Base-by-base conservation (phyloP, 768 basidiomycete genomes). In the Trametopsis cervina region DNA sequence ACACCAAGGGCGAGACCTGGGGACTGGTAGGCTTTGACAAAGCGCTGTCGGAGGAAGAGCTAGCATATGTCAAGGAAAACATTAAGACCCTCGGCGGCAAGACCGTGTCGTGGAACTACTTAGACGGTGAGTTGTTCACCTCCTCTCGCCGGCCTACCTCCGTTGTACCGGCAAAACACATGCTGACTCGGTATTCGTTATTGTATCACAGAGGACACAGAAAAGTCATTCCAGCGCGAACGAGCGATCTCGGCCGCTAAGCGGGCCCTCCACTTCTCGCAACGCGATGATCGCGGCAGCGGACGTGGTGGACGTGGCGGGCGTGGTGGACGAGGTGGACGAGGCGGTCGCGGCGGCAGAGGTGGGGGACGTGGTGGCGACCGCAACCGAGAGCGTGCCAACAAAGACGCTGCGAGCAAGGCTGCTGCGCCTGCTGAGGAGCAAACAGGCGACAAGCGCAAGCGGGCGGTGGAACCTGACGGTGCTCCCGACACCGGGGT, bases 381-480 rank as follows among this genome's bases (percentile, higher is more conserved):
- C 13, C 61, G 49, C 38, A 42, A 43, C 27, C 54, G 51, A 18
- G 52, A 49, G 15, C 46, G 49, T 45, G 44, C 27, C 26, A 51
- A 52, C 18, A 56, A 54, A 22, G 57, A 46, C 2, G 54, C 50
- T 9, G 59, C 53, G 3, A 50, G 52, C 10, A 56, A 66, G 10
- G 54, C 47, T 25, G 51, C 57, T 2, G 58, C 56, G 10, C 69
- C 61, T 3, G 74, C 69, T 6, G 78, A 50, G 10, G 49, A 77
- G 36, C 69, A 69, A 50, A 62, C 68, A 1, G 85, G 85, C 23
- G 84, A 84, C 54, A 90, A 90, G 69, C 71, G 87, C 50, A 90
- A 89, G 62, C 77, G 85, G 33, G 80, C 74, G 1, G 71, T 85
- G 0, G 87, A 89, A 59, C 86, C 85, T 1, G 87, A 89, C 57